Evolutionary conservation across 768 basidiomycete genomes (phyloP).

Genomic region (Suillus alpinus): DNA sequence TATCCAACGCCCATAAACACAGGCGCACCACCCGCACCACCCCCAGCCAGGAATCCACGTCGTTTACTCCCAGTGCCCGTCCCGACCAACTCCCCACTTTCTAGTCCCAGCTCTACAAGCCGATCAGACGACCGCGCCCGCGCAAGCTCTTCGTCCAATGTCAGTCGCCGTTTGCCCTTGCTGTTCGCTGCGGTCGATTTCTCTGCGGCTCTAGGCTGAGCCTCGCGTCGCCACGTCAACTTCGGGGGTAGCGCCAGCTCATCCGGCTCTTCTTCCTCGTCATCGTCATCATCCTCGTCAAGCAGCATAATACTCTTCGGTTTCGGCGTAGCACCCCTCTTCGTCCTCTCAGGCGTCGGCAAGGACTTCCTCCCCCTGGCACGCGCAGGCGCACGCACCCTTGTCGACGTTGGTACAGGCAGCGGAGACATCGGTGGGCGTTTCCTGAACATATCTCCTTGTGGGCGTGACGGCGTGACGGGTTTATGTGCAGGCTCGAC

Average conservation of each 20-base stretch:
- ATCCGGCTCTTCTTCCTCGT: conserved; percentile 31
- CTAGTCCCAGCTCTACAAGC: conserved; percentile 38
- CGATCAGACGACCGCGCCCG: conserved; percentile 33
- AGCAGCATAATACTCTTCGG: conserved; percentile 14
- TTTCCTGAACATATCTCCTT: conserved; percentile 47
- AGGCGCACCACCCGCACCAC: conserved; percentile 68
- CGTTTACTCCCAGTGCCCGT: conserved; percentile 53
- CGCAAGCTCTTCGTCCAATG: conserved; percentile 69
- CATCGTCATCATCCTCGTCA: conserved; percentile 27
- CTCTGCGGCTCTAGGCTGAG: background rate
- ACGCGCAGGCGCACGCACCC: conserved; percentile 58
- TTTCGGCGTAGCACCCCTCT: conserved; percentile 30
- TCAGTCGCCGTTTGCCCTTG: conserved; percentile 40
- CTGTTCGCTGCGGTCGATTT: conserved; percentile 4
- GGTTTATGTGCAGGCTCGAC: conserved; percentile 7
- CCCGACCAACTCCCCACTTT: conserved; percentile 43
- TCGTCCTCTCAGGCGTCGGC: conserved; percentile 13
- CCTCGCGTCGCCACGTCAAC: background rate
- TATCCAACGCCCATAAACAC: conserved; percentile 73
- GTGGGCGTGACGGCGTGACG: conserved; percentile 14
- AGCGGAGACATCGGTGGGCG: conserved; percentile 67
- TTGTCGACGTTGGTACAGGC: conserved; percentile 48
- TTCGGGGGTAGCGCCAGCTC: conserved; percentile 33
- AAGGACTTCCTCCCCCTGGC: background rate
- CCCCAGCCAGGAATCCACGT: conserved; percentile 67